A percentile compares a stretch with the other conserved stretches of the same genome.
Conservation (phyloP, 352 stramenopile species). For the Pilasporangium apinafurcum region DNA sequence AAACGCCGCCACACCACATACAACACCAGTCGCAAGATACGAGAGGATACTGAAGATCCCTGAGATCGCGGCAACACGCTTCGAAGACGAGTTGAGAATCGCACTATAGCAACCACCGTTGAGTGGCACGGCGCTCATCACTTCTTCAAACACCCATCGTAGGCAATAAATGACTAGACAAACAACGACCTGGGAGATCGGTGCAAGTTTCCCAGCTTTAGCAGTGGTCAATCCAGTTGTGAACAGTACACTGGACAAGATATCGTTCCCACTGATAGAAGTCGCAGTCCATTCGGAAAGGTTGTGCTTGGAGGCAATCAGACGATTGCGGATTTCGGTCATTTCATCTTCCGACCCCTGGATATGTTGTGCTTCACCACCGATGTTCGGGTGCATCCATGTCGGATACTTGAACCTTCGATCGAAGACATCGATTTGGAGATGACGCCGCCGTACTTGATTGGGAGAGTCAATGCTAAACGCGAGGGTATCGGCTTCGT, state of each 20-base stretch:
- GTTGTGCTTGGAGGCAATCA: slow-evolving; percentile 13
- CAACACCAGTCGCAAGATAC: slow-evolving; percentile 78
- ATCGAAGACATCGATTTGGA: slow-evolving; percentile 60
- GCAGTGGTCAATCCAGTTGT: slow-evolving; percentile 29
- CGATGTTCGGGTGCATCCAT: slow-evolving; percentile 66
- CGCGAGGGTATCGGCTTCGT: slow-evolving; percentile 6
- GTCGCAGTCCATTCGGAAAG: slow-evolving; percentile 76
- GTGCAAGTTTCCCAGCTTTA: slow-evolving; percentile 63
- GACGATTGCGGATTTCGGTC: slow-evolving; percentile 6
- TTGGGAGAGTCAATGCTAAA: slow-evolving; percentile 27
- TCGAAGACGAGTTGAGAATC: slow-evolving; percentile 82
- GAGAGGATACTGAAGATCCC: slow-evolving; percentile 75
- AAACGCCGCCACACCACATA: slow-evolving; percentile 51
- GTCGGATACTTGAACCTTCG: slow-evolving; percentile 50
- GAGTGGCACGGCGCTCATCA: slow-evolving; percentile 72
- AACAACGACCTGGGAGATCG: slow-evolving; percentile 61
- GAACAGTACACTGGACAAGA: slow-evolving; percentile 79
- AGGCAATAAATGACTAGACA: slow-evolving; percentile 35
- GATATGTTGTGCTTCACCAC: slow-evolving; percentile 33
- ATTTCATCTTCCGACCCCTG: slow-evolving; percentile 11
- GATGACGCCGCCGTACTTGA: slow-evolving; percentile 44
- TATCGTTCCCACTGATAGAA: slow-evolving; percentile 85
- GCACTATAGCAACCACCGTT: slow-evolving; percentile 87
- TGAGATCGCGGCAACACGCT: slow-evolving; percentile 63
- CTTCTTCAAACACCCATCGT: slow-evolving; percentile 74